Percentiles rank a stretch among this genome's conserved stretches.
Evolutionary conservation across 192 early-diverging fungal genomes (phyloP).

Genomic region (Linderina pennispora): DNA sequence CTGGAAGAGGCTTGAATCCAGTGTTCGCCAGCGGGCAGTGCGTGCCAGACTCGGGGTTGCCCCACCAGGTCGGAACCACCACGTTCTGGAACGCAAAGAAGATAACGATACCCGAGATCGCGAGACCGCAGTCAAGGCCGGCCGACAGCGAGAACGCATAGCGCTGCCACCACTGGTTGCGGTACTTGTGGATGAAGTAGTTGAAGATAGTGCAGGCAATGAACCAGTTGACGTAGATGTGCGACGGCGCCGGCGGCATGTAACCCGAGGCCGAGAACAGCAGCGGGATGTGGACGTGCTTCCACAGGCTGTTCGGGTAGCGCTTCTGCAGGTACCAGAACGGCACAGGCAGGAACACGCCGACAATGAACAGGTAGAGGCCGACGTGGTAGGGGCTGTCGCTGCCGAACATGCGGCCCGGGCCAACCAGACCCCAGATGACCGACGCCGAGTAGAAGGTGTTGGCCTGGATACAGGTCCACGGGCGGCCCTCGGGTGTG

Average conservation of each 20-base stretch:
- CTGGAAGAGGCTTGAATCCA: too few relatives aligned
- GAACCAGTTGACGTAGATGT: slow-evolving; percentile 5
- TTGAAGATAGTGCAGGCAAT: slow-evolving; percentile 54
- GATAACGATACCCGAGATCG: slow-evolving; percentile 3
- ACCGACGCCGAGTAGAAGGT: slow-evolving; percentile 54
- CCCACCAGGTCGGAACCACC: slow-evolving; percentile 1
- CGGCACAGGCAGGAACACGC: slow-evolving; percentile 55
- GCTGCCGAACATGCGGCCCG: slow-evolving; percentile 50
- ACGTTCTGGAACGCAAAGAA: slow-evolving; percentile 2
- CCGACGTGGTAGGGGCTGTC: slow-evolving; percentile 39
- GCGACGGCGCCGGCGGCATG: slow-evolving; percentile 43
- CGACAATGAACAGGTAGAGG: slow-evolving; percentile 39
- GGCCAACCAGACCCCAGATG: slow-evolving; percentile 64
- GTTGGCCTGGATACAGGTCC: slow-evolving; percentile 42
- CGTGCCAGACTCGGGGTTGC: neutral
- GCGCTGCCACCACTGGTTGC: slow-evolving; percentile 45
- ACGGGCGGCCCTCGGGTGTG: slow-evolving; percentile 31
- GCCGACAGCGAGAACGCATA: slow-evolving; percentile 35
- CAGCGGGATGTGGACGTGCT: slow-evolving; percentile 53
- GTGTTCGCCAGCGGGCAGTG: slow-evolving; percentile 2
- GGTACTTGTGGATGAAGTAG: slow-evolving; percentile 47
- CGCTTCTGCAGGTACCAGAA: slow-evolving; percentile 48
- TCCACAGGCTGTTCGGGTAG: slow-evolving; percentile 54
- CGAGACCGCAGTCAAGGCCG: slow-evolving; percentile 29
- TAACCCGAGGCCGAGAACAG: slow-evolving; percentile 46